Base-by-base conservation (phyloP, 2,329 filamentous ascomycete species). In the Neonectria faginata region DNA sequence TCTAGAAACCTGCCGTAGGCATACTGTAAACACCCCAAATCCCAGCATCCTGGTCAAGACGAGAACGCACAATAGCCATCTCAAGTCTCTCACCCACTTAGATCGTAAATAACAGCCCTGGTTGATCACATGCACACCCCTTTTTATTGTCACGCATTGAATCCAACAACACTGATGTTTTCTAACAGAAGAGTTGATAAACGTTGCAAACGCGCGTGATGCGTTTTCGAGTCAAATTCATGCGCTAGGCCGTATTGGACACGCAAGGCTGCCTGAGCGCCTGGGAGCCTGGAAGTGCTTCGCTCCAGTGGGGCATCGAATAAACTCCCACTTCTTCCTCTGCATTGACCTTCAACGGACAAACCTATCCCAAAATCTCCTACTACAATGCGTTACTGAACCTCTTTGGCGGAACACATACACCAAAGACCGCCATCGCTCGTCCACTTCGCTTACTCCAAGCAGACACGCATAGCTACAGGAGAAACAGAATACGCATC, bases 291-390 rank as follows among this genome's bases (percentile, higher is more conserved):
- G 48, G 58, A 60, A 60, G 56, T 55, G 51, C 48, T 54, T 48
- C 44, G 25, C 50, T 36, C 16, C 57, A 54, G 70, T 73, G 71
- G 71, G 70, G 69, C 71, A 41, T 64, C 44, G 27, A 27, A 56
- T 60, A 73, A 71, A 59, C 51, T 47, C 56, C 61, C 36, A 31
- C 22, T 31, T 48, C 45, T n/a, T 64, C 33, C 51, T 55, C 56
- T 45, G n/a, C 29, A 20, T 39, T 27, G 29, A 59, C 42, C 56
- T 56, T 56, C 22, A 58, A 18, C 47, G 50, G 44, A 41, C 50
- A 39, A 55, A 36, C 42, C 53, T 47, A 25, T 47, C 44, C 44
- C 44, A 22, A 58, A 47, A 27, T 42, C 25, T 36, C 20, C 47
- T 36, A 53, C 47, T 29, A 47, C 48, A 45, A 27, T 53, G 52